These are phyloP conservation scores for Ceratobasidium sp. DNA, from an alignment of 1,284 basidiomycete species.

Conservation along the genomic window DNA sequence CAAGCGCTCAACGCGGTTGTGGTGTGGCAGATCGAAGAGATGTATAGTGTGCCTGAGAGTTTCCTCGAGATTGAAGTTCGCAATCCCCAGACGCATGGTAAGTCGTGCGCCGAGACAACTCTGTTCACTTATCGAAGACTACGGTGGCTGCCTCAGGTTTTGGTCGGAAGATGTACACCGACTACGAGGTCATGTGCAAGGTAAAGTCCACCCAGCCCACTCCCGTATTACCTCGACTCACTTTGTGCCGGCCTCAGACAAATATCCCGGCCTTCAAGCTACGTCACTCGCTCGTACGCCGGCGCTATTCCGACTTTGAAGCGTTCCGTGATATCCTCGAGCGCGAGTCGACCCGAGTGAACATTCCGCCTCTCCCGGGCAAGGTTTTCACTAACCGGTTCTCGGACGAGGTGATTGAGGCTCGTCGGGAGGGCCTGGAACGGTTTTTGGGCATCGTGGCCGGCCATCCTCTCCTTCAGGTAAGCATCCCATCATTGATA, in stretches of 20 bases:
- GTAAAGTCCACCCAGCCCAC: constrained; percentile 62
- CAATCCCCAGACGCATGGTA: constrained; percentile 97
- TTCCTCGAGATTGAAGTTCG: constrained; percentile 98
- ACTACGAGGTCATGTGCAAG: constrained; percentile 99
- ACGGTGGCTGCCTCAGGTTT: constrained; percentile 69
- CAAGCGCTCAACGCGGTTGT: constrained; percentile 55
- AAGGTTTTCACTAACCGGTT: constrained; percentile 98
- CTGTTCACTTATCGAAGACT: constrained; percentile 3
- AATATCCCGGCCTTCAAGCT: constrained; percentile 99
- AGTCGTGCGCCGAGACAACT: constrained; percentile 52
- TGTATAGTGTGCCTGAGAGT: constrained; percentile 97
- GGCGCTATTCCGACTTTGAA: constrained; percentile 99
- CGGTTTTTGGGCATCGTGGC: constrained; percentile 96
- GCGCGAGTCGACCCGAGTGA: constrained; percentile 95
- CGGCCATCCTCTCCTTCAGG: constrained; percentile 96
- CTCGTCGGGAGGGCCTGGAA: constrained; percentile 91
- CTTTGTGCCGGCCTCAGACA: constrained; percentile 67
- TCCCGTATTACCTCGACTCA: constrained; percentile 2
- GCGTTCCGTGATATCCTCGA: constrained; percentile 99
- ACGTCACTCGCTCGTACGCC: constrained; percentile 91
- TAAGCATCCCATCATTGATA: constrained; percentile 57
- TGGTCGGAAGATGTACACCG: constrained; percentile 98
- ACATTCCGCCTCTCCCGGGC: constrained; percentile 96
- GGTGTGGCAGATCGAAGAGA: constrained; percentile 87
- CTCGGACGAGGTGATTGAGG: constrained; percentile 97